These are phyloP conservation scores for Chenopodium formosanum DNA, from an alignment of 148 eudicot genomes.

Conservation along the genomic window DNA sequence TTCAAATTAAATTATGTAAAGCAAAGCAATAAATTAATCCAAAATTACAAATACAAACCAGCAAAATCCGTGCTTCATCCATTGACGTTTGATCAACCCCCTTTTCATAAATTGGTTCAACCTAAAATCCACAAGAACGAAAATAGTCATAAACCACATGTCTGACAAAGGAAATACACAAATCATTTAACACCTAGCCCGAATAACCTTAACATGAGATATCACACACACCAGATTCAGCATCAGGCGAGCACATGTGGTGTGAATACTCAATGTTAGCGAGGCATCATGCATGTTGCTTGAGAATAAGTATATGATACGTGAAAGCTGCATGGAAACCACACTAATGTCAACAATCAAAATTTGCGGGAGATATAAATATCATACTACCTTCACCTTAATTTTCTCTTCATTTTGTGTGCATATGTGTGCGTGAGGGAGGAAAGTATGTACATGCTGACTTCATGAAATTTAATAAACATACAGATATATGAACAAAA, in stretches of 20 bases:
- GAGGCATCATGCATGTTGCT: slow-evolving; percentile 99
- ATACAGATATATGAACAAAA: neutral
- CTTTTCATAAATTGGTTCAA: slow-evolving; percentile 97
- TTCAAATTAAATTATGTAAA: neutral
- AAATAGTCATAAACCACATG: neutral
- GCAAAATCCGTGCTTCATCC: slow-evolving; percentile 90
- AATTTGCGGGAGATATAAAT: neutral
- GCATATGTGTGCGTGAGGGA: neutral
- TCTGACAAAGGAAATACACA: slow-evolving; percentile 10
- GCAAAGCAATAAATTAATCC: slow-evolving; percentile 6
- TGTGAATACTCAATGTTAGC: slow-evolving; percentile 87
- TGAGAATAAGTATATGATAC: slow-evolving; percentile 92
- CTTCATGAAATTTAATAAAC: neutral
- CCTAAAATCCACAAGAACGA: slow-evolving; percentile 39
- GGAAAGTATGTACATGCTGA: neutral
- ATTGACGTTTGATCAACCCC: slow-evolving; percentile 82
- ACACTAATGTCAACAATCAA: slow-evolving; percentile 4
- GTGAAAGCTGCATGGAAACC: slow-evolving; percentile 65
- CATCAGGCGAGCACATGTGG: slow-evolving; percentile 98
- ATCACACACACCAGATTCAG: slow-evolving; percentile 69
- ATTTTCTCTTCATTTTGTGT: neutral
- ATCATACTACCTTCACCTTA: neutral
- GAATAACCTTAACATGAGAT: too few relatives aligned
- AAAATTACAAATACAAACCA: slow-evolving; percentile 41
- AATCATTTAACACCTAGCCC: slow-evolving; percentile 7